These are phyloP conservation scores for Mycena sp. DNA, from an alignment of 1,284 basidiomycete genomes.

Conservation along the genomic window DNA sequence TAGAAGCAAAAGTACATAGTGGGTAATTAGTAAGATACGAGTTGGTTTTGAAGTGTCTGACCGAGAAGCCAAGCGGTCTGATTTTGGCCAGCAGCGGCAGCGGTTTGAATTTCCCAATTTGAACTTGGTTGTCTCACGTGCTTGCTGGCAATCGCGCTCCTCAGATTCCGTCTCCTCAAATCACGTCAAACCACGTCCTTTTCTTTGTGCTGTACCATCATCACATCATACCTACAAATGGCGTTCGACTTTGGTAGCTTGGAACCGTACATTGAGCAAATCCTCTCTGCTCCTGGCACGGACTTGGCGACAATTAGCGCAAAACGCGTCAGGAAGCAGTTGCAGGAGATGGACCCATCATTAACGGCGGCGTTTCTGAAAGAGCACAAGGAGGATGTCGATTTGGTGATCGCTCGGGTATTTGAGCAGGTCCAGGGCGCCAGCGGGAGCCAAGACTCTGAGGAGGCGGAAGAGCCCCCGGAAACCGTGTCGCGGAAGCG, in stretches of 20 bases:
- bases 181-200: constrained; percentile 12
- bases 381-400: constrained; percentile 65
- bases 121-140: neutral
- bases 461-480: constrained; percentile 38
- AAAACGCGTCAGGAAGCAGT: constrained; percentile 76
- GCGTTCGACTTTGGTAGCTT: constrained; percentile 58
- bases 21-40: constrained; percentile 8
- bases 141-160: neutral
- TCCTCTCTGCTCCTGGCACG: constrained; percentile 74
- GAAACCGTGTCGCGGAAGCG: constrained; percentile 46
- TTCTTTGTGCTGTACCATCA: constrained; percentile 35
- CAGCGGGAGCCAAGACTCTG: constrained; percentile 44
- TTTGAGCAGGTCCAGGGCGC: constrained; percentile 64
- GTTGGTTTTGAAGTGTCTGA: too few relatives aligned
- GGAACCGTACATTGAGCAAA: constrained; percentile 67
- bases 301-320: constrained; percentile 81
- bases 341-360: constrained; percentile 59
- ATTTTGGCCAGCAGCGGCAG: too few relatives aligned
- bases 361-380: constrained; percentile 66
- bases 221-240: constrained; percentile 40
- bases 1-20: constrained; percentile 15
- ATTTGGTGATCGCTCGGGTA: constrained; percentile 65
- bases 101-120: too few relatives aligned
- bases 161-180: too few relatives aligned
- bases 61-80: too few relatives aligned